phyloP scores from a whole-genome alignment of 768 basidiomycete genomes.

The Xerocomellus chrysenteron region DNA sequence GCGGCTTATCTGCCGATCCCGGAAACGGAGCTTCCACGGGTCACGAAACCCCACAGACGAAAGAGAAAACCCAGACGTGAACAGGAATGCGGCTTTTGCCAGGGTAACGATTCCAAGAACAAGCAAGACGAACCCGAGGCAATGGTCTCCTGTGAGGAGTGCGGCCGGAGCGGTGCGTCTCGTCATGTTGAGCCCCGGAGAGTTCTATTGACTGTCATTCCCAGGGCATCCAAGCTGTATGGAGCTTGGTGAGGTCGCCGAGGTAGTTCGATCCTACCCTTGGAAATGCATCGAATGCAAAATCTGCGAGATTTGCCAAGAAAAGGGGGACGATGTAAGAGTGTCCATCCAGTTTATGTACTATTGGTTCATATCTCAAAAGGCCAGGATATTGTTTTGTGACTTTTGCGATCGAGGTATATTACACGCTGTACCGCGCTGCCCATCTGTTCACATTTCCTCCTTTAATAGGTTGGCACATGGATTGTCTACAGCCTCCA shows the following conservation, averaged over 20 bases:
- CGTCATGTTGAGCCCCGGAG: background rate
- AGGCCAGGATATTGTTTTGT: conserved; percentile 86
- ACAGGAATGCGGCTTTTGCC: conserved; percentile 76
- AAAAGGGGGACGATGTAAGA: conserved; percentile 89
- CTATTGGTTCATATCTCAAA: conserved; percentile 19
- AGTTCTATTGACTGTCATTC: background rate
- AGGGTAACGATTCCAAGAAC: conserved; percentile 61
- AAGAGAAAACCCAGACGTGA: conserved; percentile 52
- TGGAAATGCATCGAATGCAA: conserved; percentile 95
- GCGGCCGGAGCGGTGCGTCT: conserved; percentile 75
- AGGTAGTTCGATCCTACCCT: conserved; percentile 64
- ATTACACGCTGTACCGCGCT: conserved; percentile 8
- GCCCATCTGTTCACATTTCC: conserved; percentile 2
- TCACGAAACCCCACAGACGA: conserved; percentile 47
- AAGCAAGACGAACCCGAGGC: conserved; percentile 54
- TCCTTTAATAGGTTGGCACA: conserved; percentile 68
- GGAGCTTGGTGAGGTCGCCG: conserved; percentile 55
- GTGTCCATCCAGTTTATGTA: conserved; percentile 9
- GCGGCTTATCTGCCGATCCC: conserved; percentile 52
- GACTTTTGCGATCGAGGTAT: conserved; percentile 91
- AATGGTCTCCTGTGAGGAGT: conserved; percentile 79
- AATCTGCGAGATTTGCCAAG: conserved; percentile 80
- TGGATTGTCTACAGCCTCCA: conserved; percentile 75
- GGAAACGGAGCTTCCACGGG: conserved; percentile 41
- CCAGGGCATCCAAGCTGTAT: conserved; percentile 89